Evolutionary conservation across 192 early-diverging fungal species (phyloP).

Genomic region (Mortierella alpina): DNA sequence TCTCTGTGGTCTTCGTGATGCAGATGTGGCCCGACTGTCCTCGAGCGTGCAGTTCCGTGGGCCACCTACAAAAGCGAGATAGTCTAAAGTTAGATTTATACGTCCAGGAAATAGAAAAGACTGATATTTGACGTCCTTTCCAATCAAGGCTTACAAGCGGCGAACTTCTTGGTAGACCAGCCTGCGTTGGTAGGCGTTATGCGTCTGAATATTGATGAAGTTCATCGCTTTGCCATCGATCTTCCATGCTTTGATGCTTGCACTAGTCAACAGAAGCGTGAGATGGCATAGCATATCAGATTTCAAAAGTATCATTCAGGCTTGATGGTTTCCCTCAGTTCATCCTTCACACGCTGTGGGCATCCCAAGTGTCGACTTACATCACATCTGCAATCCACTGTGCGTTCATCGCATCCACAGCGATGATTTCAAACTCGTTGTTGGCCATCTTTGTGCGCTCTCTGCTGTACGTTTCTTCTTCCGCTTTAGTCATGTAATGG

Average conservation of each 20-base stretch:
- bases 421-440: constrained; percentile 25
- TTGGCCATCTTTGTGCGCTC: constrained; percentile 14
- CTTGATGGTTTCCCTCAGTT: background rate
- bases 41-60: constrained; percentile 21
- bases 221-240: constrained; percentile 7
- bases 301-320: background rate
- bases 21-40: background rate
- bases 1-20: constrained; percentile 24
- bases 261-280: background rate
- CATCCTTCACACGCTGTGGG: background rate
- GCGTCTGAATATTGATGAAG: constrained; percentile 29
- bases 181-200: constrained; percentile 20
- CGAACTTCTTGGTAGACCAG: constrained; percentile 40
- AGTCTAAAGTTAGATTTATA: no score
- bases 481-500: constrained; percentile 28
- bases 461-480: constrained; percentile 20
- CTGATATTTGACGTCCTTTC: background rate
- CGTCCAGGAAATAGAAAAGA: background rate
- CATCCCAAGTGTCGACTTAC: constrained; percentile 6
- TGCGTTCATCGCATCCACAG: constrained; percentile 4
- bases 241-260: constrained; percentile 27
- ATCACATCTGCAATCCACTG: constrained; percentile 19
- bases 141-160: constrained; percentile 12
- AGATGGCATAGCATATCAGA: background rate
- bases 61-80: constrained; percentile 16